Evolutionary conservation across 371 early-diverging fungal genomes (phyloP), one percentile per base, ranked within the genome.

Genomic region (Neoconidiobolus thromboides): DNA sequence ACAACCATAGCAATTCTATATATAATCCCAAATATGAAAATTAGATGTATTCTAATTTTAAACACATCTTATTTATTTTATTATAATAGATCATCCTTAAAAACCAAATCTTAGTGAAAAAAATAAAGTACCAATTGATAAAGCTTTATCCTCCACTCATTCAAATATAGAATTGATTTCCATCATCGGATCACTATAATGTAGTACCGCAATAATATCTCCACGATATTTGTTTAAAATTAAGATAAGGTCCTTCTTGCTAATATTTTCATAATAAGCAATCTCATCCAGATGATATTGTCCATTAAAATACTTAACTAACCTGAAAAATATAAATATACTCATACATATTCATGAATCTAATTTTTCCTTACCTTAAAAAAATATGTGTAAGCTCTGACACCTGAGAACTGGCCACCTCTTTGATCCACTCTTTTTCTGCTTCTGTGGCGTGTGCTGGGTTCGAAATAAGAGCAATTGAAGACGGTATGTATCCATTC

Each of bases 281-380:
- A 91, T 88, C 64, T 91, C 92, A 60, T 89, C 89, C 12, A 85
- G 76, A 62, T 82, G 83, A 65, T 81, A 78, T 49, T 80, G 77
- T 1, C 92, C 92, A 66, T 83, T 77, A 69, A 89, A 84, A 61
- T 87, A 91, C 1, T 79, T 78, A n/a, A 76, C 49, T 4, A 44
- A 48, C 36, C 47, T 48, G 38, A 50, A 14, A n/a, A 15, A 3
- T 7, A 40, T 64, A 39, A 53, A 60, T 46, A 60, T 15, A 3
- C 38, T 10, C 26, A 14, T 36, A 59, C 42, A n/a, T 41, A 43
- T 42, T n/a, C 37, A 26, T 26, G 26, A 26, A 26, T 26, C 26
- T 26, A 26, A 26, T 26, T 26, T 26, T 26, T 26, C 26, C 57
- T 51, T 66, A 75, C 74, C 80, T 66, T 52, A 74, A 65, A 69